Evolutionary conservation across 2,329 filamentous ascomycete species (phyloP).

Genomic region (Scytalidium sp.): DNA sequence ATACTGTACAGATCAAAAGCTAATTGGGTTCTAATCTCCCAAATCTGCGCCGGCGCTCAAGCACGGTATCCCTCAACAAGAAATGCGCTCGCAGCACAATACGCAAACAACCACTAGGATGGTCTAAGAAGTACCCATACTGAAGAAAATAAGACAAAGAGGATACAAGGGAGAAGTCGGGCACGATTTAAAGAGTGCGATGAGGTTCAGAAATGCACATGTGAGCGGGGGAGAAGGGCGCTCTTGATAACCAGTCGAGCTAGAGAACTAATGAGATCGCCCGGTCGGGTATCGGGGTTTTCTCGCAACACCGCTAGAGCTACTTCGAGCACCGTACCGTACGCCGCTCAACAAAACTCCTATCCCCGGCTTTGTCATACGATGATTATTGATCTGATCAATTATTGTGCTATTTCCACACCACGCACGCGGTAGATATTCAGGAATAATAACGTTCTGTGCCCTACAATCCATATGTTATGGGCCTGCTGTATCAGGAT

Average conservation of each 20-base stretch:
- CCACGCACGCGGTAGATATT: too few species aligned
- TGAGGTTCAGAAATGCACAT: not conserved
- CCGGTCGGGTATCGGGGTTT: not conserved
- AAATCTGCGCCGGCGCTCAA: not conserved
- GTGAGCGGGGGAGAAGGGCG: not conserved
- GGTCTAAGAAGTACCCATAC: constrained; percentile 22
- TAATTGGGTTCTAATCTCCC: not conserved
- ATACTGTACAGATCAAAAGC: not conserved
- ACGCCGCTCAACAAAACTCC: constrained; percentile 2
- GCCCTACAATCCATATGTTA: too few species aligned
- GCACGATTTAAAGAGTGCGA: not conserved
- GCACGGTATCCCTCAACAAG: not conserved
- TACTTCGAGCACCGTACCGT: not conserved
- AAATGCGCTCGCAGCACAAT: not conserved
- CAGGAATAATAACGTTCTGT: too few species aligned
- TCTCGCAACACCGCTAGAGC: not conserved
- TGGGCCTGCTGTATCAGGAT: too few species aligned
- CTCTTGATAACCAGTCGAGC: not conserved
- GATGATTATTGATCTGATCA: too few species aligned
- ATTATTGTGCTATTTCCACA: too few species aligned
- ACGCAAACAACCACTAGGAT: not conserved
- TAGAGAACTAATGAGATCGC: not conserved
- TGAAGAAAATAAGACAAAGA: constrained; percentile 6
- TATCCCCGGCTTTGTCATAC: too few species aligned
- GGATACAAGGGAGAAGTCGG: constrained; percentile 1